These are phyloP conservation scores for Amanita inopinata DNA, from an alignment of 768 basidiomycete genomes.

Conservation along the genomic window DNA sequence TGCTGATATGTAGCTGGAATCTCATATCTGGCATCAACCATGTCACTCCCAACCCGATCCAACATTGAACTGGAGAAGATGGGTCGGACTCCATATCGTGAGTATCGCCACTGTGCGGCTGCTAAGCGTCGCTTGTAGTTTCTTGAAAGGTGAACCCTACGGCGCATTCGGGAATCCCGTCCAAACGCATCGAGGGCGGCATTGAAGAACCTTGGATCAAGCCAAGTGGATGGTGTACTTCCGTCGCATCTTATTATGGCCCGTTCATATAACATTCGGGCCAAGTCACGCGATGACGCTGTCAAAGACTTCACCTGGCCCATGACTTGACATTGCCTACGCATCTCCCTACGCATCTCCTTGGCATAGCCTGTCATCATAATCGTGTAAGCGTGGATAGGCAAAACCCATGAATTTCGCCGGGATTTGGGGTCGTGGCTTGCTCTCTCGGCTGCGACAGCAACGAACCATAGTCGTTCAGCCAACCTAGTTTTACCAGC, in stretches of 20 bases:
- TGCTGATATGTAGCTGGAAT: slow-evolving; percentile 30
- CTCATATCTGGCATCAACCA: slow-evolving; percentile 28
- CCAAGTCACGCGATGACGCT: slow-evolving; percentile 5
- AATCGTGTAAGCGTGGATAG: slow-evolving; percentile 58
- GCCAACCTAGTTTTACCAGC: slow-evolving; percentile 42
- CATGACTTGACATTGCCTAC: slow-evolving; percentile 8
- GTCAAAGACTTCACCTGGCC: background rate
- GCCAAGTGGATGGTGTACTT: slow-evolving; percentile 25
- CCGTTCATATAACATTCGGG: slow-evolving; percentile 4
- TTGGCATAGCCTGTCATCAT: slow-evolving; percentile 37
- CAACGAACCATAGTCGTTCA: slow-evolving; percentile 57
- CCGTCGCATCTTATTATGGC: slow-evolving; percentile 9
- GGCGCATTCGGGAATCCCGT: slow-evolving; percentile 10
- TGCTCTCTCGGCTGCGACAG: slow-evolving; percentile 43
- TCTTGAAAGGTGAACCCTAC: slow-evolving; percentile 2
- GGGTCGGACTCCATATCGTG: slow-evolving; percentile 17
- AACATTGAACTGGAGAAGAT: slow-evolving; percentile 24
- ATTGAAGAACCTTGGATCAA: slow-evolving; percentile 65
- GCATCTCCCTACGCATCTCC: slow-evolving; percentile 11
- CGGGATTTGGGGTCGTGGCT: slow-evolving; percentile 33
- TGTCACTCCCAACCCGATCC: slow-evolving; percentile 27
- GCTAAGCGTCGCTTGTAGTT: background rate
- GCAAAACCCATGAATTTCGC: slow-evolving; percentile 50
- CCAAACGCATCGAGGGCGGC: slow-evolving; percentile 40
- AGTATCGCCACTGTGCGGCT: slow-evolving; percentile 7